phyloP scores from a whole-genome alignment of 441 rosid species.

The Geranium incanum region DNA sequence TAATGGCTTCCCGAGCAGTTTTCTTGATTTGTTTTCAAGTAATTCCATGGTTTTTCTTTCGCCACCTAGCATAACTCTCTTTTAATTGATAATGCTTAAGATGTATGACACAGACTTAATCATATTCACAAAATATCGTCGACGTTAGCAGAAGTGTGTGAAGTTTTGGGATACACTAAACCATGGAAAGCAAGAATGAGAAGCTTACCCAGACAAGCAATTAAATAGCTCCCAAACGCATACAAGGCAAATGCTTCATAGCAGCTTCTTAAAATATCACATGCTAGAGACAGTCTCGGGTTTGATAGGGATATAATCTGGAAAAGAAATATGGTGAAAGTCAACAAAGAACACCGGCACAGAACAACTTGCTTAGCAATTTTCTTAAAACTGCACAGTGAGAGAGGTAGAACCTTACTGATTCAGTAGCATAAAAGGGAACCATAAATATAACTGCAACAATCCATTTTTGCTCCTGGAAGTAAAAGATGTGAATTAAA shows the following conservation, averaged over 20 bases:
- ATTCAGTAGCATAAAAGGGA: constrained; percentile 78
- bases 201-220: constrained; percentile 81
- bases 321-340: constrained; percentile 1
- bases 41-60: constrained; percentile 51
- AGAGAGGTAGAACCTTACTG: constrained; percentile 42
- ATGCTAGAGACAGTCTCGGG: constrained; percentile 48
- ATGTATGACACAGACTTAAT: neutral
- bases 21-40: constrained; percentile 52
- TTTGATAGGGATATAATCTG: constrained; percentile 66
- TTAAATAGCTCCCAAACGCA: constrained; percentile 79
- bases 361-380: neutral
- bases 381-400: neutral
- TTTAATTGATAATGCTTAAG: neutral
- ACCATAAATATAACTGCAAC: constrained; percentile 76
- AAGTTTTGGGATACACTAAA: neutral
- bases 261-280: constrained; percentile 79
- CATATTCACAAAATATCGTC: neutral
- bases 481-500: neutral
- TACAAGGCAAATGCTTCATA: constrained; percentile 88
- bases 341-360: neutral
- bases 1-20: constrained; percentile 35
- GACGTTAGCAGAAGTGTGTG: neutral
- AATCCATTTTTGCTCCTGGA: constrained; percentile 87
- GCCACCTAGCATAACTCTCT: constrained; percentile 44
- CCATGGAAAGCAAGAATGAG: neutral